A percentile compares a stretch with the other conserved stretches of the same genome.
Evolutionary conservation across 106 monocot genomes (phyloP).

Genomic region (Dendrobium nobile): DNA sequence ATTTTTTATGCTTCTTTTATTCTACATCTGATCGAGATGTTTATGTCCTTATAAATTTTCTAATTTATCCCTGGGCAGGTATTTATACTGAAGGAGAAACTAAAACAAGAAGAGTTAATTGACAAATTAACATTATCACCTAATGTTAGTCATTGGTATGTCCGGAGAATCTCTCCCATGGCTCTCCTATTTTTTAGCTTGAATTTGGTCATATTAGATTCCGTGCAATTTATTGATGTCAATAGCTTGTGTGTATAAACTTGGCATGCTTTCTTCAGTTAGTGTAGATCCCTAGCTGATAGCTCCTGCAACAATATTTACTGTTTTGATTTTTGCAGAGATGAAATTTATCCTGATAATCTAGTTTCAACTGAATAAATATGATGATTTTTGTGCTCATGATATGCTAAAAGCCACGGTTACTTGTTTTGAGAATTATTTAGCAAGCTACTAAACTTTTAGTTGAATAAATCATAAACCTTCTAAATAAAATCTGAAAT

Average conservation of each 20-base stretch:
- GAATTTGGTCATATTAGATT: neutral
- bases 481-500: too few species aligned
- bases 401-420: neutral
- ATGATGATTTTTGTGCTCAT: neutral
- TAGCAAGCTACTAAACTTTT: neutral
- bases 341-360: neutral
- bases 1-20: neutral
- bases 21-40: neutral
- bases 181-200: neutral
- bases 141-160: conserved; percentile 80
- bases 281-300: neutral
- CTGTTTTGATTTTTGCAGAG: neutral
- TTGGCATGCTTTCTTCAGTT: neutral
- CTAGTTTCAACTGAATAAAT: neutral
- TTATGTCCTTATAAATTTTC: neutral
- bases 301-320: neutral
- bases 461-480: too few species aligned
- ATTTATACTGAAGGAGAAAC: conserved; percentile 57
- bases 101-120: conserved; percentile 45
- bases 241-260: neutral
- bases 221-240: neutral
- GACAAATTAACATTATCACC: conserved; percentile 57
- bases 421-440: neutral
- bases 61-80: conserved; percentile 30
- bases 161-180: neutral